Evolutionary conservation across 495 filamentous ascomycete genomes (phyloP), one percentile per base, ranked within the genome.

Genomic region (Alectoria sarmentosa): DNA sequence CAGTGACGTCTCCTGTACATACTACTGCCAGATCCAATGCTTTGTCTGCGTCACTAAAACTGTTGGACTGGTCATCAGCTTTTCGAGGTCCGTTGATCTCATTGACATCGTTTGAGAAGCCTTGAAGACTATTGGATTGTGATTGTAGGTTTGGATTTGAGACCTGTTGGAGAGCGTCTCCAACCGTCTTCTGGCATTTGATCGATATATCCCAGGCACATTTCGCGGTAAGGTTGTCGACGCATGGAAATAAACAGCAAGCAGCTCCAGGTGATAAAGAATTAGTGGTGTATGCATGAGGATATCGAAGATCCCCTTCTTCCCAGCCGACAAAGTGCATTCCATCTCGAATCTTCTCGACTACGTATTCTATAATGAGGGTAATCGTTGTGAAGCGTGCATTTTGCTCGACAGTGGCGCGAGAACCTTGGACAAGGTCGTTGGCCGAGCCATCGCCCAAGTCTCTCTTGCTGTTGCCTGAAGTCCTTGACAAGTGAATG

Each of bases 161-260:
- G 6, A 54, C 26, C n/a, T 56, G 55, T 30, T 76, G 76, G 58
- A 92, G 86, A n/a, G 90, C 86, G 76, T 94, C 92, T 15, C 91
- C 91, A 10, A 98, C 76, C 0, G 91, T 94, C 65, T 86, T 85
- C 17, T 93, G 89, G 68, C 86, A 92, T 49, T 86, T 92, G 65
- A 98, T 87, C 3, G 87, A 88, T 32, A 99, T 76, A 61, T 91
- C 91, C 92, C 92, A 99, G 2, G 84, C 85, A 72, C 87, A 93
- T 62, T 90, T 83, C 38, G 89, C 84, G 34, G 83, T 81, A 7
- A 86, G 80, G 71, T 96, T 89, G 72, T 98, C 95, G 32, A 97
- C 79, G 67, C 92, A 97, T 14, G 94, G 94, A 69, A 98, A 98
- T 15, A 97, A 83, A 69, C 87, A 88, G 62, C 85, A 92, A 8